Evolutionary conservation across 345 rosid genomes (phyloP).

Genomic region (Reutealis trisperma): DNA sequence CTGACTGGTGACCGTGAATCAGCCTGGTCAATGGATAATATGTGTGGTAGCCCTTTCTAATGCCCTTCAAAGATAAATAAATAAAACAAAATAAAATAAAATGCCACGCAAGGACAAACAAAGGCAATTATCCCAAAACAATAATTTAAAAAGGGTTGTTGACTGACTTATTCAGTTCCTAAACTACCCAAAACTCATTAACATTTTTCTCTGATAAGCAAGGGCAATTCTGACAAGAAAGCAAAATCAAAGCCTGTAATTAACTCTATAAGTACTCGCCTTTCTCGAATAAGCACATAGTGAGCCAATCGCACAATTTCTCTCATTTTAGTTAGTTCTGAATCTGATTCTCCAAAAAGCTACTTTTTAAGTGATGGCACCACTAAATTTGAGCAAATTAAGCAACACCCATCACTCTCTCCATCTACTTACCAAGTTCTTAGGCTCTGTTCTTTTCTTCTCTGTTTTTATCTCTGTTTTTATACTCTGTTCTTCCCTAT

Average conservation of each 20-base stretch:
- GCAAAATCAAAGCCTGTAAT: background rate
- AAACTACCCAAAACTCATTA: background rate
- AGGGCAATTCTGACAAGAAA: constrained; percentile 15
- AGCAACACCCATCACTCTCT: background rate
- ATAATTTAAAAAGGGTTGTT: background rate
- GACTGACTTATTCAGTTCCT: constrained; percentile 15
- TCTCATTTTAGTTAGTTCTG: background rate
- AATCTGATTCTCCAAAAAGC: background rate
- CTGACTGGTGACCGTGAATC: too few species aligned
- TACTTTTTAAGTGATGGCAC: constrained; percentile 21
- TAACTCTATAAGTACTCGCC: background rate
- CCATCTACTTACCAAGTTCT: constrained; percentile 29
- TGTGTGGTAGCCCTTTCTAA: too few species aligned
- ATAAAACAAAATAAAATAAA: too few species aligned
- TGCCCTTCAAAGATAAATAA: too few species aligned
- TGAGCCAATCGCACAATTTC: background rate
- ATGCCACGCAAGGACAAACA: too few species aligned
- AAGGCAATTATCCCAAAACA: too few species aligned
- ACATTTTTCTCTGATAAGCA: background rate
- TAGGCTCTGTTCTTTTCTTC: constrained; percentile 38
- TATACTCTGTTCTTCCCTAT: constrained; percentile 34
- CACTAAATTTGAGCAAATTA: background rate
- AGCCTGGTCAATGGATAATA: too few species aligned
- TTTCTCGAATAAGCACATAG: background rate
- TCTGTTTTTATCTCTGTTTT: constrained; percentile 42